A percentile compares a stretch with the other conserved stretches of the same genome.
phyloP scores from a whole-genome alignment of 169 alveolate species.

The Sarcocystis neurona region DNA sequence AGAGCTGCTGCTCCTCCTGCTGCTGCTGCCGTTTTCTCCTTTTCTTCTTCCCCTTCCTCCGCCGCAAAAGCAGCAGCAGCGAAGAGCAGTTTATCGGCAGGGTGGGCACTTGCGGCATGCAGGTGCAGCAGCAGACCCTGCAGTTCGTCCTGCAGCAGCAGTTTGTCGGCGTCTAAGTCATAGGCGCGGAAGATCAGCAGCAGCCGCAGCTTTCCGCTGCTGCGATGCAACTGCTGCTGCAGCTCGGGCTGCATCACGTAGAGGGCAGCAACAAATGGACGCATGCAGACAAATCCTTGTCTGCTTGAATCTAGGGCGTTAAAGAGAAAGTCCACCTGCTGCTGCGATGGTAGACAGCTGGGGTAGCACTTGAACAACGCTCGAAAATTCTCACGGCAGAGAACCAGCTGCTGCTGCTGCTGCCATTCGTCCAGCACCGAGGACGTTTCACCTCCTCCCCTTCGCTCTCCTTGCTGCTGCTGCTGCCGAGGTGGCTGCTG shows the following conservation, averaged over 20 bases:
- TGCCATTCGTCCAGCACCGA: no score
- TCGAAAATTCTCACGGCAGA: slow-evolving; percentile 8
- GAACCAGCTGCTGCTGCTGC: no score
- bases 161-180: slow-evolving; percentile 40
- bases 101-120: slow-evolving; percentile 18
- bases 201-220: slow-evolving; percentile 27
- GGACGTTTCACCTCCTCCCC: no score
- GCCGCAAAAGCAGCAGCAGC: neutral
- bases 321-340: slow-evolving; percentile 38
- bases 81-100: neutral
- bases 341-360: neutral
- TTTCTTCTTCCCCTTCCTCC: no score
- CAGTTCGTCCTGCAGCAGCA: neutral
- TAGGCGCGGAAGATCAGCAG: slow-evolving; percentile 41
- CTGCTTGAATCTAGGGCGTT: neutral
- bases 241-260: slow-evolving; percentile 19
- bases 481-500: no score
- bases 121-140: slow-evolving; percentile 37
- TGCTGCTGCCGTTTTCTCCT: no score
- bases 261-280: neutral
- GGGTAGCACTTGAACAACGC: slow-evolving; percentile 21
- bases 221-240: neutral
- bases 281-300: neutral
- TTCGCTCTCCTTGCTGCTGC: no score
- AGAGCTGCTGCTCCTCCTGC: no score